phyloP scores from a whole-genome alignment of 805 yeast species.

The Ogataea nakhonphanomensis region DNA sequence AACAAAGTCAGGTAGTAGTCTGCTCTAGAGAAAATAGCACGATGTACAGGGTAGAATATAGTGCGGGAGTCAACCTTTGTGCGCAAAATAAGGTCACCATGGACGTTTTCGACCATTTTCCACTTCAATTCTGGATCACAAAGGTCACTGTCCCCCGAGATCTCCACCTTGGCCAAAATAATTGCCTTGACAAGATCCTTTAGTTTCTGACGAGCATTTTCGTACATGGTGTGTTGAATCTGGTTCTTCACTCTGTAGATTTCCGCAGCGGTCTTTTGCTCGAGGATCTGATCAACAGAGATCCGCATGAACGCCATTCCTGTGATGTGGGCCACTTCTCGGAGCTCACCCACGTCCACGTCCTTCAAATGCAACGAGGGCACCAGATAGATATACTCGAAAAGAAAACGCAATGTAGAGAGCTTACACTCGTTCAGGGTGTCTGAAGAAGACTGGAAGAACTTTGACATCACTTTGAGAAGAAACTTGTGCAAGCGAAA shows the following conservation, averaged over 20 bases:
- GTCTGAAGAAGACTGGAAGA: not conserved
- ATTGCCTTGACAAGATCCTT: constrained; percentile 28
- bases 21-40: constrained; percentile 56
- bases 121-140: constrained; percentile 21
- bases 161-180: not conserved
- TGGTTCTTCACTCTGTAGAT: constrained; percentile 33
- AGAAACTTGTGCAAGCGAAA: constrained; percentile 40
- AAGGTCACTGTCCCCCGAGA: constrained; percentile 12
- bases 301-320: constrained; percentile 38
- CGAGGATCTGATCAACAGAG: constrained; percentile 25
- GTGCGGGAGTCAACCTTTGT: constrained; percentile 26
- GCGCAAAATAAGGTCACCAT: constrained; percentile 48
- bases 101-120: constrained; percentile 22
- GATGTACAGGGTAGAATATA: constrained; percentile 58
- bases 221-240: constrained; percentile 33
- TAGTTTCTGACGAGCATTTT: constrained; percentile 36
- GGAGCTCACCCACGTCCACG: constrained; percentile 29
- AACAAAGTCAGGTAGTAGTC: constrained; percentile 67
- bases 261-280: constrained; percentile 18
- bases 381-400: constrained; percentile 27
- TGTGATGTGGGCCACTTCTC: constrained; percentile 33
- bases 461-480: constrained; percentile 28
- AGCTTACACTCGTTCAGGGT: constrained; percentile 17
- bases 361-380: constrained; percentile 32
- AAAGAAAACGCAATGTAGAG: constrained; percentile 33